These are phyloP conservation scores for Emmonsia crescens DNA, from an alignment of 2,329 filamentous ascomycete genomes.

Conservation along the genomic window DNA sequence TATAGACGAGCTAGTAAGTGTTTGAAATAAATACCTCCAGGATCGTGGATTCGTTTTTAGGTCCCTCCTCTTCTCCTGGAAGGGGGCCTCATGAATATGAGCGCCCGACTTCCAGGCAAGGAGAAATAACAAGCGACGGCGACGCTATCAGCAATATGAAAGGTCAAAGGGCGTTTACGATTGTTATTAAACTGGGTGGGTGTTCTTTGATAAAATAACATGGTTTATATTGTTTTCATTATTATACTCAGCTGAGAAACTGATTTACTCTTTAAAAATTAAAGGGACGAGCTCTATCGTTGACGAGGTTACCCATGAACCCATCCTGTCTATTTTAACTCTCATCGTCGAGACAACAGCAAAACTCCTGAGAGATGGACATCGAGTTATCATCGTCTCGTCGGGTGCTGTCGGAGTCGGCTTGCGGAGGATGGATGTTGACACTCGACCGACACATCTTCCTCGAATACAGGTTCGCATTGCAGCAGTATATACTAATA, in stretches of 20 bases:
- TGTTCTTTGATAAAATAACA: neutral
- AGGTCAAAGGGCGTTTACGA: conserved; percentile 53
- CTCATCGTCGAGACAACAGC: conserved; percentile 91
- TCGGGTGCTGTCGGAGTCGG: conserved; percentile 95
- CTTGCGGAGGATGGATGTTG: conserved; percentile 76
- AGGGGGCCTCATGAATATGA: neutral
- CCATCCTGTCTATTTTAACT: conserved; percentile 78
- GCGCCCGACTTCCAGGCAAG: neutral
- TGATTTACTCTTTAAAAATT: conserved; percentile 11
- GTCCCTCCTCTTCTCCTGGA: conserved; percentile 2
- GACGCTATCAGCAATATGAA: conserved; percentile 45
- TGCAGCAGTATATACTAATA: neutral
- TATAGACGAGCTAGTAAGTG: neutral
- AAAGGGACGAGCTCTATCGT: conserved; percentile 97
- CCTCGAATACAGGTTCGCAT: conserved; percentile 63
- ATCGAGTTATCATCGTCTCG: conserved; percentile 90
- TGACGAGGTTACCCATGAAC: conserved; percentile 89
- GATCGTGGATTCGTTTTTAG: neutral
- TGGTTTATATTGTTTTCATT: conserved; percentile 6
- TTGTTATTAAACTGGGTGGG: conserved; percentile 80
- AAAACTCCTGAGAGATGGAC: conserved; percentile 76
- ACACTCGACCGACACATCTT: conserved; percentile 79
- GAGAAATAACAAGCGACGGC: neutral
- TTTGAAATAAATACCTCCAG: neutral
- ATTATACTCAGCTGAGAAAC: conserved; percentile 1